These are phyloP conservation scores for Astraeus odoratus DNA, from an alignment of 768 basidiomycete genomes.

Conservation along the genomic window DNA sequence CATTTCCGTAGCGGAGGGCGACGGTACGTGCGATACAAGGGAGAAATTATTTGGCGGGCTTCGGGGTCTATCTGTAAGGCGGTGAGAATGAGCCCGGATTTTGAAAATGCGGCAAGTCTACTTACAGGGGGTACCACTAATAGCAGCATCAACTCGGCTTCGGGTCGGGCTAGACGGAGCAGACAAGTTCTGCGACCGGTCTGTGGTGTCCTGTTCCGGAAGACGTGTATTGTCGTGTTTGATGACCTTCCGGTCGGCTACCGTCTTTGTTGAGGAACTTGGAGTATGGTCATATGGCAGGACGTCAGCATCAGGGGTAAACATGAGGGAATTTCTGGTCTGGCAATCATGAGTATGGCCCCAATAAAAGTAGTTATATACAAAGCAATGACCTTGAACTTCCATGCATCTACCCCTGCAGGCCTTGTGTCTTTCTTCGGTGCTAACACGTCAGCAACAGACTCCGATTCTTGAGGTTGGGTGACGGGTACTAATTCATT, in stretches of 20 bases:
- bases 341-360: conserved; percentile 23
- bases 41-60: conserved; percentile 57
- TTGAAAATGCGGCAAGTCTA: conserved; percentile 6
- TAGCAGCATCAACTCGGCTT: conserved; percentile 88
- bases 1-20: conserved; percentile 77
- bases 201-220: conserved; percentile 55
- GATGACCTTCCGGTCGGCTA: conserved; percentile 54
- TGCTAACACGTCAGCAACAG: conserved; percentile 67
- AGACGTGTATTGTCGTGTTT: conserved; percentile 79
- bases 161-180: conserved; percentile 84
- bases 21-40: conserved; percentile 80
- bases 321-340: conserved; percentile 95
- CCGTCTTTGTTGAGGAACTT: conserved; percentile 22
- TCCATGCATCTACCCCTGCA: conserved; percentile 76
- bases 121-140: conserved; percentile 86
- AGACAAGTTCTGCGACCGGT: conserved; percentile 36
- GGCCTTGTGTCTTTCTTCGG: conserved; percentile 65
- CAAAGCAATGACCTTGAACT: conserved; percentile 54
- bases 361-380: not conserved
- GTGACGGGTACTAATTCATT: conserved; percentile 11
- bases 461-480: conserved; percentile 21
- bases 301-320: conserved; percentile 84
- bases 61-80: conserved; percentile 50
- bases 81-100: conserved; percentile 9
- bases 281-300: conserved; percentile 58